Conservation (phyloP, 208 protist species). For the Novymonas esmeraldas region DNA sequence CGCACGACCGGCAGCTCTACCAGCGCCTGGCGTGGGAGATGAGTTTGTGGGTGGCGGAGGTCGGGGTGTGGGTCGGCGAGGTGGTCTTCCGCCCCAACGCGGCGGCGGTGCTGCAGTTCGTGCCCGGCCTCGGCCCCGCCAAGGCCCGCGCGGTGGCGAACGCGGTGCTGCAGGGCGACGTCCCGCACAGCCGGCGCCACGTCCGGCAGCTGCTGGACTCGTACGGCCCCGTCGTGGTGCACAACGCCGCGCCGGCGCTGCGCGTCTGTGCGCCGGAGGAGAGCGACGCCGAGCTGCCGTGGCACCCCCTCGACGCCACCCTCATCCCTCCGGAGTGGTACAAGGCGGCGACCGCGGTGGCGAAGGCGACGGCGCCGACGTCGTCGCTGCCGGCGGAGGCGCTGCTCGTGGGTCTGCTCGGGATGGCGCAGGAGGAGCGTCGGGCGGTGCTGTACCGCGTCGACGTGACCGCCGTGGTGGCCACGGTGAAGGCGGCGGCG, state of each 20-base stretch:
- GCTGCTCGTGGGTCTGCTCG: slow-evolving; percentile 21
- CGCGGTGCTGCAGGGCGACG: slow-evolving; percentile 22
- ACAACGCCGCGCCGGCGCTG: slow-evolving; percentile 55
- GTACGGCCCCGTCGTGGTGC: slow-evolving; percentile 52
- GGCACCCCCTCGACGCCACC: slow-evolving; percentile 76
- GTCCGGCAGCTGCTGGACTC: slow-evolving; percentile 35
- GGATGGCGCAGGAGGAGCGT: slow-evolving; percentile 40
- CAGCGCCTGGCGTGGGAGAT: slow-evolving; percentile 78
- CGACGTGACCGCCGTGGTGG: slow-evolving; percentile 13
- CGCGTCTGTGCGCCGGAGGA: slow-evolving; percentile 40
- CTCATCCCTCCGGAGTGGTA: slow-evolving; percentile 69
- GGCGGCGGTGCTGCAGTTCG: slow-evolving; percentile 70
- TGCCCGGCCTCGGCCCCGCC: slow-evolving; percentile 68
- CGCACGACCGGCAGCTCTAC: slow-evolving; percentile 63
- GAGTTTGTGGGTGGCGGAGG: slow-evolving; percentile 73
- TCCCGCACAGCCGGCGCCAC: slow-evolving; percentile 42
- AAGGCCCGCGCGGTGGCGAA: slow-evolving; percentile 54
- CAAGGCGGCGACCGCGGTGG: slow-evolving; percentile 26
- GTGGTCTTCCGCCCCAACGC: slow-evolving; percentile 53
- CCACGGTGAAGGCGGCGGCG: neutral
- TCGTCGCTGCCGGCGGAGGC: slow-evolving; percentile 14
- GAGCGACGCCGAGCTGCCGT: slow-evolving; percentile 28
- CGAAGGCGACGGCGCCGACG: slow-evolving; percentile 1
- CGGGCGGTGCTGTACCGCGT: slow-evolving; percentile 32
- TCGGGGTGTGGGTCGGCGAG: slow-evolving; percentile 69